Evolutionary conservation across 2,329 filamentous ascomycete genomes (phyloP).

Genomic region (Hymenoscyphus repandus): DNA sequence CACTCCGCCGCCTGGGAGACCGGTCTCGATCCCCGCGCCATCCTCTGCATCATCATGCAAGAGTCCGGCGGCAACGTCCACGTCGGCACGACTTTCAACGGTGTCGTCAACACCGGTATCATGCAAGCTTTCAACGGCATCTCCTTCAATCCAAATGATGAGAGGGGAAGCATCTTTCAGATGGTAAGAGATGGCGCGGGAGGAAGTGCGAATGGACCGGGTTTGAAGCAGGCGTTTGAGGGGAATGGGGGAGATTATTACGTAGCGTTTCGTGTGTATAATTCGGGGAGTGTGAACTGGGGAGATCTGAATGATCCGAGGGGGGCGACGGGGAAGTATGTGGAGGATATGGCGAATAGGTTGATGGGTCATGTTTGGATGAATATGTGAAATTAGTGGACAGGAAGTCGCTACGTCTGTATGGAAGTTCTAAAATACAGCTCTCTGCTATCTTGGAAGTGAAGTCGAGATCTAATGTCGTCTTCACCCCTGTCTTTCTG

Average conservation of each 20-base stretch:
- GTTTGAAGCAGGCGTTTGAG: constrained; percentile 6
- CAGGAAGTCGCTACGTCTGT: too few species aligned
- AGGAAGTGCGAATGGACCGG: constrained; percentile 9
- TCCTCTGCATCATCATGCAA: constrained; percentile 18
- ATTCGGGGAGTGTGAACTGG: constrained; percentile 10
- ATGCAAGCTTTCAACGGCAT: constrained; percentile 10
- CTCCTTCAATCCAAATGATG: constrained; percentile 7
- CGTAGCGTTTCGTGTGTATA: constrained; percentile 13
- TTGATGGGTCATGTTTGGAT: constrained; percentile 11
- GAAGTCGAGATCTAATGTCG: too few species aligned
- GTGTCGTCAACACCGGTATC: too few species aligned
- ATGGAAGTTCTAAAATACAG: too few species aligned
- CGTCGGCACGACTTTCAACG: constrained; percentile 4
- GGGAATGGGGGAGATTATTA: constrained; percentile 10
- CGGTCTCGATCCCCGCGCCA: constrained; percentile 13
- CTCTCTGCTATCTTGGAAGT: too few species aligned
- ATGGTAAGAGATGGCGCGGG: constrained; percentile 9
- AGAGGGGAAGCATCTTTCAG: constrained; percentile 7
- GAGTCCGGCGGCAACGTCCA: neutral
- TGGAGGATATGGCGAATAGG: constrained; percentile 12
- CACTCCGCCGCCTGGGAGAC: constrained; percentile 9
- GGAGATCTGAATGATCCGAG: constrained; percentile 10
- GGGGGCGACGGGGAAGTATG: constrained; percentile 11
- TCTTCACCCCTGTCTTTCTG: too few species aligned
- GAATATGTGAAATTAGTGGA: constrained; percentile 4